These are phyloP conservation scores for Naganishia randhawae DNA, from an alignment of 768 basidiomycete genomes.

Conservation along the genomic window DNA sequence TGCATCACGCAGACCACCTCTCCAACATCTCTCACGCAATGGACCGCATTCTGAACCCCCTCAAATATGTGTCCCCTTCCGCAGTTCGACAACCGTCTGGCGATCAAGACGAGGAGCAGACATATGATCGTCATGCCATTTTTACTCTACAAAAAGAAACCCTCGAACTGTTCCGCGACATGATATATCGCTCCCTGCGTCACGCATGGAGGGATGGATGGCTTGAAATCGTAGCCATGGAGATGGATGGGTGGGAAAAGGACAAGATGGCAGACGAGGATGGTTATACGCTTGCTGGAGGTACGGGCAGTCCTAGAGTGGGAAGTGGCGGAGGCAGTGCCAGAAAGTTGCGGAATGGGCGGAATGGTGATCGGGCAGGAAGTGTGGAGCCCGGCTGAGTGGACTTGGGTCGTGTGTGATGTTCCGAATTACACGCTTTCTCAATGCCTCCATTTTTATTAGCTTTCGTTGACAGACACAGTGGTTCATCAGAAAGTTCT, in stretches of 20 bases:
- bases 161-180: slow-evolving; percentile 11
- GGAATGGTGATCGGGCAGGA: slow-evolving; percentile 14
- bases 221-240: slow-evolving; percentile 16
- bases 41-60: slow-evolving; percentile 12
- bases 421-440: too few relatives aligned
- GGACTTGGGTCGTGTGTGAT: too few relatives aligned
- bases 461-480: too few relatives aligned
- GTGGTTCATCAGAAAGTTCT: too few relatives aligned
- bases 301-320: slow-evolving; percentile 3
- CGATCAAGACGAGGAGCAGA: background rate
- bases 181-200: slow-evolving; percentile 9
- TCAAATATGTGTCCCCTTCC: background rate
- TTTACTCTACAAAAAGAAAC: slow-evolving; percentile 19
- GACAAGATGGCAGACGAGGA: slow-evolving; percentile 2
- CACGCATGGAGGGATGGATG: slow-evolving; percentile 15
- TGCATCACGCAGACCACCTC: slow-evolving; percentile 13
- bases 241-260: slow-evolving; percentile 23
- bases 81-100: background rate
- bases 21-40: background rate
- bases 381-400: slow-evolving; percentile 10
- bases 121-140: slow-evolving; percentile 7
- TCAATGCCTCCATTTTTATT: too few relatives aligned
- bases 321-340: slow-evolving; percentile 12
- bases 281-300: background rate
- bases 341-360: slow-evolving; percentile 7